Conservation (phyloP, 805 yeast genomes). For the Maudiozyma saulgeensis region DNA sequence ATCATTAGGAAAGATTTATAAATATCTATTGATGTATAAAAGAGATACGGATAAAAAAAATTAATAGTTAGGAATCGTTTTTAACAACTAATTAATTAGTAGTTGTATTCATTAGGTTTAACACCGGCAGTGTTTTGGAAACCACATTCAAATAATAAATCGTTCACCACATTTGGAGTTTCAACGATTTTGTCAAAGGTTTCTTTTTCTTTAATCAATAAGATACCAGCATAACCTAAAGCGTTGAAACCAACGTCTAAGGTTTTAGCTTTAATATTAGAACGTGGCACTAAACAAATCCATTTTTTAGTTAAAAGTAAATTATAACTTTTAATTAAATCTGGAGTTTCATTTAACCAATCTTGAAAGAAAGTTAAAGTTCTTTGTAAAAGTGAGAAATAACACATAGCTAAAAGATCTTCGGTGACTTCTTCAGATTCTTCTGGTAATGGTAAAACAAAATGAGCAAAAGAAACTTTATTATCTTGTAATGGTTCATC, state of each 20-base stretch:
- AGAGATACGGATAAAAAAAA: not conserved
- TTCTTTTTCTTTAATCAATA: constrained; percentile 63
- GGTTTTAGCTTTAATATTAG: constrained; percentile 36
- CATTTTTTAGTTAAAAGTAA: constrained; percentile 72
- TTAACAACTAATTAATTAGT: constrained; percentile 26
- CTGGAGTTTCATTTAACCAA: constrained; percentile 25
- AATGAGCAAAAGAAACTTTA: constrained; percentile 74
- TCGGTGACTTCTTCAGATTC: constrained; percentile 38
- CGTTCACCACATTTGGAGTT: constrained; percentile 35
- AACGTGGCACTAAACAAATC: constrained; percentile 82
- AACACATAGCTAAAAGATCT: constrained; percentile 56
- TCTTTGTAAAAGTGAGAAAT: constrained; percentile 63
- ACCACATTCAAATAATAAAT: constrained; percentile 56
- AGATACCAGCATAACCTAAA: constrained; percentile 61
- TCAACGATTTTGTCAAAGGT: constrained; percentile 39
- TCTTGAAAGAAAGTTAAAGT: constrained; percentile 59
- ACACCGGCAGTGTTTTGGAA: constrained; percentile 51
- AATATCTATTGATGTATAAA: not conserved
- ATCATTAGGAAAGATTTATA: too few species aligned
- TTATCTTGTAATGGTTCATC: constrained; percentile 53
- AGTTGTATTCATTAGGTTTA: constrained; percentile 55
- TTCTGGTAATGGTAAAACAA: constrained; percentile 53
- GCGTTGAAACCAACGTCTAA: constrained; percentile 3
- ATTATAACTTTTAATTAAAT: constrained; percentile 54
- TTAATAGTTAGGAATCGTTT: not conserved